Base-by-base conservation (phyloP, 2,329 filamentous ascomycete species). In the Blastomyces percursus region DNA sequence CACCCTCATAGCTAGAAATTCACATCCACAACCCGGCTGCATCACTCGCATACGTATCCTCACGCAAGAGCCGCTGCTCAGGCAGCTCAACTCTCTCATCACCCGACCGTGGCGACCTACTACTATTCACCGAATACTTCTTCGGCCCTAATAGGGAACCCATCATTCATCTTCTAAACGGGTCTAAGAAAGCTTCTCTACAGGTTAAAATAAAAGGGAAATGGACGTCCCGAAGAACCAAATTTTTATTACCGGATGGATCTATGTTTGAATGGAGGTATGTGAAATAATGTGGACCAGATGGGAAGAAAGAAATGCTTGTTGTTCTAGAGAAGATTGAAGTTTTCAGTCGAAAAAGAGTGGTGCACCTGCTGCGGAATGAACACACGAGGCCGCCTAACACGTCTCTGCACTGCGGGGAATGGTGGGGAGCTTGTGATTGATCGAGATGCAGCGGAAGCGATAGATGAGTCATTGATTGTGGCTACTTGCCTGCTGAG, bases 211-310 rank as follows among this genome's bases (percentile, higher is more conserved):
- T 75, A 4, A 62, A 64, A 2, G 71, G 76, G 24, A 78, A 77
- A 64, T 73, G 80, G 68, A 73, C 78, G 3, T 81, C 80, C 16
- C 79, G 82, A 40, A 73, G 78, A 1, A 75, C 77, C 40, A 68
- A 66, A 8, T 80, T 86, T 66, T 71, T 73, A 50, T 79, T 80
- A 11, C 77, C 77, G 11, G 73, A 79, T 46, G 82, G 82, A 19
- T 64, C 65, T 6, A 76, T 72, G 1, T 84, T 84, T 63, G 76
- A 79, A 64, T 86, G 84, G 84, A 76, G 78, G 14, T 86, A 86
- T 69, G 78, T 77, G 19, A 80, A 83, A 2, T 24, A 64, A 0
- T 35, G 46, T 19, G 62, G 59, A 42, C 56, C 35, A 1, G 67
- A 69, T 48, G 69, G 68, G 27, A 67, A 69, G 61, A 72, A 69